Evolutionary conservation across 345 rosid genomes (phyloP), one percentile per base, ranked within the genome.

Genomic region (Heritiera littoralis): DNA sequence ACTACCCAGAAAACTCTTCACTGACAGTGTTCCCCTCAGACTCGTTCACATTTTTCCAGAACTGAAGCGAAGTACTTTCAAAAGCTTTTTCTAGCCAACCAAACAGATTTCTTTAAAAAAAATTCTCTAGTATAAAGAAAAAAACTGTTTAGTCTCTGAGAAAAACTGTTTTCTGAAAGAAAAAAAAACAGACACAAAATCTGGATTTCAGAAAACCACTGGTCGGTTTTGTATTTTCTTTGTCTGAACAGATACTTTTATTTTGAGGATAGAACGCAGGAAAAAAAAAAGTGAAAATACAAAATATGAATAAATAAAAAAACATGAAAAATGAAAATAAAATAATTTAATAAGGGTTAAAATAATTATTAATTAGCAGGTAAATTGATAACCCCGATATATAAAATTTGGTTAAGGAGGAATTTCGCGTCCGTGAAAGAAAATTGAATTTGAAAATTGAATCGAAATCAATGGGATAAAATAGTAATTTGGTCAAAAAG

Each of bases 341-440:
- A 23, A 23, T 30, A 65, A 32, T 4, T 54, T 69, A 67, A 82
- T 49, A 80, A 52, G 12, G 20, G 71, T 48, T 11, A 65, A 79
- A 74, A 43, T 28, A 64, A 72, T 23, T 77, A 84, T 55, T 70
- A 70, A 58, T 69, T 68, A 45, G 78, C 45, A 30, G 74, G 71
- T 74, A 85, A 86, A 78, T 88, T 80, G 83, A 84, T 84, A 86
- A 86, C 81, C 85, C 90, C 90, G 80, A 88, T 85, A 85, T 82
- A 83, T 88, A 70, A 80, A 87, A 64, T 86, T 80, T 81, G 87
- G 91, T 90, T 90, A 78, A 91, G 86, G 79, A 55, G 81, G 74
- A 81, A 40, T 81, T 92, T 91, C 83, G 85, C 86, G 91, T 92
- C 94, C 94, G 97, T 81, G 77, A 83, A 80, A 68, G 38, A 60